phyloP scores from a whole-genome alignment of 495 filamentous ascomycete genomes.

The Penicillium antarcticum region DNA sequence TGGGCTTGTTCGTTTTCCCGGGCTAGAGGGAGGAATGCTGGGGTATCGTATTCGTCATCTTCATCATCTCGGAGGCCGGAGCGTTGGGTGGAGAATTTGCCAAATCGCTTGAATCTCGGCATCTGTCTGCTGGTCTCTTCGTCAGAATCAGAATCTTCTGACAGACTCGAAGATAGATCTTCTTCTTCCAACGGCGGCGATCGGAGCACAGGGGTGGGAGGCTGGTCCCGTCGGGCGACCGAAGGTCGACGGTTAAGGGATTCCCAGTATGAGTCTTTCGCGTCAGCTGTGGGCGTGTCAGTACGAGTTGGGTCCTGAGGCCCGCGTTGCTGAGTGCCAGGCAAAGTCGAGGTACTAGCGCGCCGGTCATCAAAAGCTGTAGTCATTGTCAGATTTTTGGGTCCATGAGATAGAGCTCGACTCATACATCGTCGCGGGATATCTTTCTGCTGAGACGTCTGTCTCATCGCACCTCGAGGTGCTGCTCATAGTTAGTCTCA shows the following conservation, averaged over 20 bases:
- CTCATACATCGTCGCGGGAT: conserved; percentile 44
- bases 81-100: conserved; percentile 37
- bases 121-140: conserved; percentile 39
- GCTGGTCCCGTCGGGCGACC: conserved; percentile 28
- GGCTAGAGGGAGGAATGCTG: conserved; percentile 71
- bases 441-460: conserved; percentile 62
- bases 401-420: neutral
- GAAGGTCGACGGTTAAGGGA: conserved; percentile 28
- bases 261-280: conserved; percentile 39
- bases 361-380: conserved; percentile 33
- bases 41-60: conserved; percentile 52
- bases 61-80: conserved; percentile 36
- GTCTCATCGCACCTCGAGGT: conserved; percentile 54
- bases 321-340: conserved; percentile 38
- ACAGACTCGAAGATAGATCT: conserved; percentile 36
- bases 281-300: conserved; percentile 39
- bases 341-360: conserved; percentile 51
- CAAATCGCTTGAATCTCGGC: conserved; percentile 34
- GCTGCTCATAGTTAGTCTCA: conserved; percentile 32
- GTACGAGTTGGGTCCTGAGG: conserved; percentile 39
- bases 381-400: neutral
- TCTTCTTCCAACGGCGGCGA: conserved; percentile 38
- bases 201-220: conserved; percentile 22
- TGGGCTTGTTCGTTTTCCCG: conserved; percentile 22
- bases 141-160: conserved; percentile 50